Base-by-base conservation (phyloP, 2,329 filamentous ascomycete species). In the Penicillium verrucosum region DNA sequence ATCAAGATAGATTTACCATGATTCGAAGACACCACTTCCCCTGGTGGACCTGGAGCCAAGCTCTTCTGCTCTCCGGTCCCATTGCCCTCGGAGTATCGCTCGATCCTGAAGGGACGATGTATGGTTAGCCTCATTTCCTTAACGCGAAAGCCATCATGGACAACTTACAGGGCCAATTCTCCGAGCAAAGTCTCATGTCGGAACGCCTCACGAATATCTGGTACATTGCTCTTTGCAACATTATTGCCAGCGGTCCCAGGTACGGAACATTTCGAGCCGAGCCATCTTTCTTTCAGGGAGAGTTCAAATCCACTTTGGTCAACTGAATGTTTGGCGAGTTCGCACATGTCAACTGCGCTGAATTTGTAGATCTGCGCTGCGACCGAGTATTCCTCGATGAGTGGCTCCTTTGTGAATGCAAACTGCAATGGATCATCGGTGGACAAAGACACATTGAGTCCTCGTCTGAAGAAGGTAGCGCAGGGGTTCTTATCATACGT, bases 361-460 rank as follows among this genome's bases (percentile, higher is more conserved):
- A 99, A 85, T 77, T 97, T 97, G 79, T 97, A 99, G 57, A 99
- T 99, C 75, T 99, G 94, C 5, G 94, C 94, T 4, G 94, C 94
- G 9, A 99, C 94, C 0, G 93, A 92, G 70, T 99, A 99, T 71
- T 99, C 94, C 73, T 99, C 94, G 64, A 99, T 99, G 56, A 99
- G 77, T 1, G 94, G 94, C 74, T 99, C 94, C 69, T 97, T 99
- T 6, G 94, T 99, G 71, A 97, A 99, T 2, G 94, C 94, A 72
- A 99, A 99, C 70, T 99, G 94, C 45, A 99, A 81, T 23, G 94
- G 94, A 71, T 99, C 94, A 69, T 99, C 94, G 0, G 94, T 97
- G 1, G 93, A 97, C 5, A 99, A 79, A 1, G 93, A 97, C 7
- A 99, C 92, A 70, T 99, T 99, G 50, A 99, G 78, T 0, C 94